Evolutionary conservation across 345 rosid species (phyloP).

Genomic region (Cardamine resedifolia): DNA sequence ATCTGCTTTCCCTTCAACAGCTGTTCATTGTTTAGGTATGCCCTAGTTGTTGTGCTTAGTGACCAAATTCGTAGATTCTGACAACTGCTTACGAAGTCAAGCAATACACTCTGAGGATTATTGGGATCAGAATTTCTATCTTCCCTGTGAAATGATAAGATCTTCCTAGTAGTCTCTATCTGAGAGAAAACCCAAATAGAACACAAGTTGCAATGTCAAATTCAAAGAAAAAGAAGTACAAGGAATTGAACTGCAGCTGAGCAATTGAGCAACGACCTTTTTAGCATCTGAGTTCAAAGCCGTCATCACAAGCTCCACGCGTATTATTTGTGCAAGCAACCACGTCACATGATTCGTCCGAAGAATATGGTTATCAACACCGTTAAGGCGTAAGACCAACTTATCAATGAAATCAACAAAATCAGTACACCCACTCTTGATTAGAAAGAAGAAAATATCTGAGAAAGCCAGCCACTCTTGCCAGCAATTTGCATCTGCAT

Average conservation of each 20-base stretch:
- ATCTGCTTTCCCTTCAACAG: conserved; percentile 95
- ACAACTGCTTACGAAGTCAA: conserved; percentile 96
- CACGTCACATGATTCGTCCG: conserved; percentile 98
- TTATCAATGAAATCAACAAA: conserved; percentile 97
- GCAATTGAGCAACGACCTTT: conserved; percentile 54
- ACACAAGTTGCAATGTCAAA: conserved; percentile 31
- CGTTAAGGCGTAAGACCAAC: conserved; percentile 70
- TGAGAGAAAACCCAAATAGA: conserved; percentile 43
- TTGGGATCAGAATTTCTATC: conserved; percentile 86
- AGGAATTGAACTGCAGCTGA: conserved; percentile 9
- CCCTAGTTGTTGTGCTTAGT: conserved; percentile 79
- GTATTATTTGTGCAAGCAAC: conserved; percentile 87
- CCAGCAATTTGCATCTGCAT: conserved; percentile 95
- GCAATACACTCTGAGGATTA: conserved; percentile 89
- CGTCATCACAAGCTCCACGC: conserved; percentile 75
- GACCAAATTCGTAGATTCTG: conserved; percentile 96
- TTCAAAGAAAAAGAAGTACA: conserved; percentile 8
- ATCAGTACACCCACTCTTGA: conserved; percentile 93
- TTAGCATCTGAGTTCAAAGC: conserved; percentile 79
- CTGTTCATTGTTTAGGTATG: conserved; percentile 83
- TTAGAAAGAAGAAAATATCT: conserved; percentile 79
- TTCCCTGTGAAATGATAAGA: conserved; percentile 92
- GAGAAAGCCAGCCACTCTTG: conserved; percentile 99
- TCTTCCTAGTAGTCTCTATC: conserved; percentile 91
- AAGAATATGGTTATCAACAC: conserved; percentile 71